A percentile compares a stretch with the other conserved stretches of the same genome.
Conservation (phyloP, 306 rosid species). For the Gastrolobium villosum region DNA sequence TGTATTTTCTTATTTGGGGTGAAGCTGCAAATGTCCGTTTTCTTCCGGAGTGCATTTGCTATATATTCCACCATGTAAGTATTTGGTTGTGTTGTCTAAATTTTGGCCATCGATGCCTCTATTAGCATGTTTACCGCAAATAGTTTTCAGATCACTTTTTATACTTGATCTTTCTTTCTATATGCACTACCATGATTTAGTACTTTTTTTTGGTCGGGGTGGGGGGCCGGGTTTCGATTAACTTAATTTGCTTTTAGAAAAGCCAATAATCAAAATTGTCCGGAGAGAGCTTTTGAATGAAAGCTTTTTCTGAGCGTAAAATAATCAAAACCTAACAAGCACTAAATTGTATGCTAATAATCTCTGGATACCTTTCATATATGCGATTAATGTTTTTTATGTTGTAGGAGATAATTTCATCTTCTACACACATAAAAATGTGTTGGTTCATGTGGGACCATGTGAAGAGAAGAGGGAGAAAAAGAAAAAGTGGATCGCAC, state of each 20-base stretch:
- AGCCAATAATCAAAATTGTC: neutral
- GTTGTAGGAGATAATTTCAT: too few species aligned
- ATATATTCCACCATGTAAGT: slow-evolving; percentile 95
- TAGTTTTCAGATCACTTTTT: neutral
- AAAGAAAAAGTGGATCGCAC: too few species aligned
- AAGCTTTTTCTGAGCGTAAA: neutral
- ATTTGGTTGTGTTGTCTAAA: slow-evolving; percentile 31
- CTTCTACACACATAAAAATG: neutral
- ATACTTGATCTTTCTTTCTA: slow-evolving; percentile 13
- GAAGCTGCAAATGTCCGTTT: slow-evolving; percentile 99
- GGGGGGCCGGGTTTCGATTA: neutral
- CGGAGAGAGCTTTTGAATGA: neutral
- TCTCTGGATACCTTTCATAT: neutral
- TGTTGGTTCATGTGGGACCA: too few species aligned
- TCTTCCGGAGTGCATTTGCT: slow-evolving; percentile 98
- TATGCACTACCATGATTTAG: neutral
- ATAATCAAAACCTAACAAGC: neutral
- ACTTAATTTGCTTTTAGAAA: neutral
- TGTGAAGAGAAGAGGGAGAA: too few species aligned
- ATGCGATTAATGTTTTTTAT: neutral
- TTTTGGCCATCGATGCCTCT: neutral
- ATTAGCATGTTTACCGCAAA: slow-evolving; percentile 19
- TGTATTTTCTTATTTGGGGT: slow-evolving; percentile 97
- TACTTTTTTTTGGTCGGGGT: neutral
- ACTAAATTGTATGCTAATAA: neutral